A percentile compares a stretch with the other conserved stretches of the same genome.
Evolutionary conservation across 176 grass and related monocot genomes (phyloP).

Genomic region (Oryza officinalis): DNA sequence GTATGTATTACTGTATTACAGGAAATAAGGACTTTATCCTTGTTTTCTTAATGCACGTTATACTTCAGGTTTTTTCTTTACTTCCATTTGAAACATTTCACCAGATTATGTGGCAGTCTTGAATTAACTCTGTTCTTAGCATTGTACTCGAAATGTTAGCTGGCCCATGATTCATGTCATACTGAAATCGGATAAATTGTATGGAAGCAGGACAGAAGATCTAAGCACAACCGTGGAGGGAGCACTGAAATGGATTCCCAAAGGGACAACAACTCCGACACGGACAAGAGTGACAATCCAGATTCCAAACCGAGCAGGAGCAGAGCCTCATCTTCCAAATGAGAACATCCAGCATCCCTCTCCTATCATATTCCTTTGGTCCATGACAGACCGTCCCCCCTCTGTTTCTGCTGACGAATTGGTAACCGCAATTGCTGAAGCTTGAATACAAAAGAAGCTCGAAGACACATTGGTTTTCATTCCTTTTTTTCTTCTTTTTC

Average conservation of each 20-base stretch:
- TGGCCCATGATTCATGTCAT: not conserved
- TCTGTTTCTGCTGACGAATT: slow-evolving; percentile 43
- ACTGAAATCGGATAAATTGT: slow-evolving; percentile 16
- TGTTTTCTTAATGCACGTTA: slow-evolving; percentile 14
- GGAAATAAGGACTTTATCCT: not conserved
- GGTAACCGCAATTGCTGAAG: slow-evolving; percentile 32
- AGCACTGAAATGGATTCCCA: slow-evolving; percentile 70
- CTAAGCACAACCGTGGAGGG: slow-evolving; percentile 51
- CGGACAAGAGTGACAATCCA: slow-evolving; percentile 75
- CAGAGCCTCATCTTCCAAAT: slow-evolving; percentile 54
- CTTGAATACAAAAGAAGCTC: slow-evolving; percentile 18
- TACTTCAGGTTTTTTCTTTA: not conserved
- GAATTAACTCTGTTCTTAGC: not conserved
- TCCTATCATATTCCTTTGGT: slow-evolving; percentile 19
- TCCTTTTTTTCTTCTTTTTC: not conserved
- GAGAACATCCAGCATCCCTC: slow-evolving; percentile 25
- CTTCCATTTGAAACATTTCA: not conserved
- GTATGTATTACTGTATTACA: slow-evolving; percentile 38
- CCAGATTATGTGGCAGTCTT: not conserved
- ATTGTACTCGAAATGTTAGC: not conserved
- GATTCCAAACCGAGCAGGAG: slow-evolving; percentile 65
- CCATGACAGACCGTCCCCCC: not conserved
- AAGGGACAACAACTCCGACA: slow-evolving; percentile 76
- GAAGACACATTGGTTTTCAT: slow-evolving; percentile 21
- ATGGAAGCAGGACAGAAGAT: slow-evolving; percentile 63